Evolutionary conservation across 2,329 filamentous ascomycete species (phyloP).

Genomic region (Grosmannia penicillata): DNA sequence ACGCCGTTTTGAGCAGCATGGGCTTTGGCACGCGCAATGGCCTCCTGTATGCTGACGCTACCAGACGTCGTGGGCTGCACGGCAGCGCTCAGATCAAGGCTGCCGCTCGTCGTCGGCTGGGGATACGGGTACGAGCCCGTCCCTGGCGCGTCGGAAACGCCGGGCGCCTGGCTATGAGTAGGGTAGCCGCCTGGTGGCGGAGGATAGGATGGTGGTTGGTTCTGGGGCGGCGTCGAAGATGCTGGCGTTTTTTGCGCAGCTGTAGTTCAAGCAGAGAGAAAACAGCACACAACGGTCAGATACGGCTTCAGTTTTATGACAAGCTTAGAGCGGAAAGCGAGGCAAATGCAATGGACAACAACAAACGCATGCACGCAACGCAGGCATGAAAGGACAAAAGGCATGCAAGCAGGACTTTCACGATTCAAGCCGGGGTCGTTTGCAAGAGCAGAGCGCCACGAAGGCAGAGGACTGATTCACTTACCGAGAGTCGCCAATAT

Average conservation of each 20-base stretch:
- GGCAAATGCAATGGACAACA: neutral
- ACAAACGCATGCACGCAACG: neutral
- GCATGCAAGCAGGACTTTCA: conserved; percentile 2
- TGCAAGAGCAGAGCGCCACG: neutral
- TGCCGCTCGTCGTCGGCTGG: conserved; percentile 58
- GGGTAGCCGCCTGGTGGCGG: conserved; percentile 11
- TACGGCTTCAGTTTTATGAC: neutral
- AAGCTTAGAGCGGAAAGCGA: neutral
- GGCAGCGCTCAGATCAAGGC: conserved; percentile 56
- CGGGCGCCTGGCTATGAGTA: neutral
- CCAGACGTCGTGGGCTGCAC: conserved; percentile 70
- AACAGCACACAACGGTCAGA: conserved; percentile 8
- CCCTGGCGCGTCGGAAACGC: conserved; percentile 1
- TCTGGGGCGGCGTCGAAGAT: conserved; percentile 6
- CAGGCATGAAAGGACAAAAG: neutral
- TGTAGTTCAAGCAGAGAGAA: conserved; percentile 5
- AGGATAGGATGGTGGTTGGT: conserved; percentile 6
- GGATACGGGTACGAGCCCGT: conserved; percentile 24
- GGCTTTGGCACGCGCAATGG: conserved; percentile 70
- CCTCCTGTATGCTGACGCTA: conserved; percentile 70
- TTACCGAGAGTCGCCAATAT: conserved; percentile 14
- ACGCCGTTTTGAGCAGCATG: conserved; percentile 70
- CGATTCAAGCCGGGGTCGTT: neutral
- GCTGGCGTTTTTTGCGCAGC: conserved; percentile 10
- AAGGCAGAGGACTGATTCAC: conserved; percentile 1